Conservation (phyloP, 2,329 filamentous ascomycete species). For the Tolypocladium album region DNA sequence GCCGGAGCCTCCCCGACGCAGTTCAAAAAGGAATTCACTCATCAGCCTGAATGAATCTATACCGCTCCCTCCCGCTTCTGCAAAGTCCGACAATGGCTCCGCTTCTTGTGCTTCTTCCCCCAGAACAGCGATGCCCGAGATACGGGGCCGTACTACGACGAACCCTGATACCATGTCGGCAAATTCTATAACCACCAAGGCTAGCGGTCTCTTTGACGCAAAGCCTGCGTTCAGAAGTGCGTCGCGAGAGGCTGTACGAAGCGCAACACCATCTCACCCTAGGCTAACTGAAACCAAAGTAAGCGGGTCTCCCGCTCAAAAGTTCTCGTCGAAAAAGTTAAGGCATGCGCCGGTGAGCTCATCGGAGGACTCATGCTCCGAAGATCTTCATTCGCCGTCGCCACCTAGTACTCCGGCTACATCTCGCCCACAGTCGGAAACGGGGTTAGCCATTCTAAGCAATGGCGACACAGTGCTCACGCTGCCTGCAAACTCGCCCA, state of each 20-base stretch:
- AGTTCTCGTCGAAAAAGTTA: background rate
- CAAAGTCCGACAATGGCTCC: background rate
- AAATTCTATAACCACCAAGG: background rate
- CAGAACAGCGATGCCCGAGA: background rate
- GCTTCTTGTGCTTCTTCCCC: background rate
- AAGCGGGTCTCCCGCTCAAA: background rate
- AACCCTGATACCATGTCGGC: background rate
- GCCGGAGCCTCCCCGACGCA: constrained; percentile 16
- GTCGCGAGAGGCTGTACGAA: background rate
- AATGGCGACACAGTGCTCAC: constrained; percentile 2
- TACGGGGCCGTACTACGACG: too few species aligned
- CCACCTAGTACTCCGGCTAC: constrained; percentile 27
- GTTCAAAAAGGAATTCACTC: constrained; percentile 13
- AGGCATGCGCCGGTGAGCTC: constrained; percentile 14
- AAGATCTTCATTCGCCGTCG: constrained; percentile 24
- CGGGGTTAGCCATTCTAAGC: constrained; percentile 13
- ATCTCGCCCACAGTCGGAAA: constrained; percentile 29
- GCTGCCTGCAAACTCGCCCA: background rate
- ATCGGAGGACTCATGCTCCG: constrained; percentile 26
- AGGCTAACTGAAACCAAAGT: background rate
- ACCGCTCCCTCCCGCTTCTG: background rate
- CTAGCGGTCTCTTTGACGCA: background rate
- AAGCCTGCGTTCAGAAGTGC: background rate
- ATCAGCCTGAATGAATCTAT: constrained; percentile 3
- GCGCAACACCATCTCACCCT: background rate